A percentile compares a stretch with the other conserved stretches of the same genome.
phyloP scores from a whole-genome alignment of 768 basidiomycete species.

The Leccinellum rugosiceps region DNA sequence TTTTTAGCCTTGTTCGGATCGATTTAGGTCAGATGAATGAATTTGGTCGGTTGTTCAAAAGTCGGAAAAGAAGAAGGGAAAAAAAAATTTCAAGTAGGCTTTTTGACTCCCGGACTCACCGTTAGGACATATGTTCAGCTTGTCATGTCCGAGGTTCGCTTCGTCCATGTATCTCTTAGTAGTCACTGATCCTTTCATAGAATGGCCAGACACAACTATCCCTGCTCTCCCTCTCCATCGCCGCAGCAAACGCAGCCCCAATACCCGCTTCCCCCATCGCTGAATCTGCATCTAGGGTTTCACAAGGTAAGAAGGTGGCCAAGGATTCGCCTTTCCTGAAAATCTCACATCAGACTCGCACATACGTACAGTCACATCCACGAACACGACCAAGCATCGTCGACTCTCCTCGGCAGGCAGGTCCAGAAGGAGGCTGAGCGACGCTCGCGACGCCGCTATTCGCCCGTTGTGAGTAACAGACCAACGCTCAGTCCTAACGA shows the following conservation, averaged over 20 bases:
- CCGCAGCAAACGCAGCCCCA: constrained; percentile 49
- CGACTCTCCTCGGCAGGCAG: constrained; percentile 70
- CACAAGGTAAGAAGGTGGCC: constrained; percentile 15
- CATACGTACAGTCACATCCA: constrained; percentile 14
- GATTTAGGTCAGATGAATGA: constrained; percentile 9
- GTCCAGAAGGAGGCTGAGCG: constrained; percentile 67
- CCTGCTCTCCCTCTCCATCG: constrained; percentile 67
- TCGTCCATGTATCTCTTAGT: neutral
- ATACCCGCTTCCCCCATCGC: constrained; percentile 35
- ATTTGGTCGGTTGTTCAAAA: constrained; percentile 26
- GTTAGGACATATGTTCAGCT: constrained; percentile 6
- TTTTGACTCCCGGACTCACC: neutral
- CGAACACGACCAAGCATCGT: constrained; percentile 54
- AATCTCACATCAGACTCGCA: neutral
- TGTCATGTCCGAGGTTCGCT: constrained; percentile 24
- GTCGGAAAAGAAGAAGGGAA: neutral
- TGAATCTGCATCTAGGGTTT: constrained; percentile 15
- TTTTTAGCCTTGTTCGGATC: constrained; percentile 10
- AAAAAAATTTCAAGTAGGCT: neutral
- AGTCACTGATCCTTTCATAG: neutral
- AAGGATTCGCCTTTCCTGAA: neutral
- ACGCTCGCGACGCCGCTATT: constrained; percentile 73
- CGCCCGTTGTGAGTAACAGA: constrained; percentile 63
- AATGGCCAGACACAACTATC: constrained; percentile 33
- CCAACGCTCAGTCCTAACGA: neutral